Evolutionary conservation across 2,329 filamentous ascomycete genomes (phyloP).

Genomic region (Plenodomus biglobosus): DNA sequence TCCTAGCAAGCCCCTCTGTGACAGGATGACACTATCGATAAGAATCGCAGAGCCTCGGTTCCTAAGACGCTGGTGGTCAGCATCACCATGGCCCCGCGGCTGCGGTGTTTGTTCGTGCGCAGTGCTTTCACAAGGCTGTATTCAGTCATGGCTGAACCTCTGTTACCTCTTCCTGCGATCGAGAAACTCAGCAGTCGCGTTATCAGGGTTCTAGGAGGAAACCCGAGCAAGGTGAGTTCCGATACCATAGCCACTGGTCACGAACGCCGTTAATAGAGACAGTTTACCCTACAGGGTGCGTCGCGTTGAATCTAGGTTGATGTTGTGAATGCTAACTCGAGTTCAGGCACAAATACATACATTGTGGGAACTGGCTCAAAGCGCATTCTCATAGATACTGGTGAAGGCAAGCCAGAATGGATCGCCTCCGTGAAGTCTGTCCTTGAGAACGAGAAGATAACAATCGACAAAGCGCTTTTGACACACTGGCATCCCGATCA

Average conservation of each 20-base stretch:
- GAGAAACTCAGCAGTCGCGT: constrained; percentile 76
- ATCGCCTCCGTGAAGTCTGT: constrained; percentile 63
- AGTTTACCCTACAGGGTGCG: constrained; percentile 65
- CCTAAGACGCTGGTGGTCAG: constrained; percentile 12
- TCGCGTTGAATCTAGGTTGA: constrained; percentile 2
- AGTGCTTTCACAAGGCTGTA: constrained; percentile 23
- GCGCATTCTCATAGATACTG: constrained; percentile 87
- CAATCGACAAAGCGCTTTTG: constrained; percentile 69
- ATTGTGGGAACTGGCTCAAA: constrained; percentile 73
- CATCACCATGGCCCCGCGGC: constrained; percentile 27
- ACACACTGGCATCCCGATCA: constrained; percentile 96
- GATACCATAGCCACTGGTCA: neutral
- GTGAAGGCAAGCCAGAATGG: constrained; percentile 79
- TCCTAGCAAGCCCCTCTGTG: constrained; percentile 5
- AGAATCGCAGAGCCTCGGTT: constrained; percentile 25
- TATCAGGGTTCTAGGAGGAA: constrained; percentile 84
- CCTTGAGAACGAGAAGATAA: constrained; percentile 67
- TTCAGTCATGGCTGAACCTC: constrained; percentile 60
- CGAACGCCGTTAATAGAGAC: constrained; percentile 16
- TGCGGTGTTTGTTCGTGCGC: constrained; percentile 24
- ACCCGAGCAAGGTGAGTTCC: constrained; percentile 81
- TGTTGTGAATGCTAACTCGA: constrained; percentile 9
- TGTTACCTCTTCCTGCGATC: constrained; percentile 69
- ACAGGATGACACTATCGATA: constrained; percentile 28
- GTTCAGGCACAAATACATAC: constrained; percentile 86